Conservation (phyloP, 306 rosid genomes). For the Cucurbita argyrosperma region DNA sequence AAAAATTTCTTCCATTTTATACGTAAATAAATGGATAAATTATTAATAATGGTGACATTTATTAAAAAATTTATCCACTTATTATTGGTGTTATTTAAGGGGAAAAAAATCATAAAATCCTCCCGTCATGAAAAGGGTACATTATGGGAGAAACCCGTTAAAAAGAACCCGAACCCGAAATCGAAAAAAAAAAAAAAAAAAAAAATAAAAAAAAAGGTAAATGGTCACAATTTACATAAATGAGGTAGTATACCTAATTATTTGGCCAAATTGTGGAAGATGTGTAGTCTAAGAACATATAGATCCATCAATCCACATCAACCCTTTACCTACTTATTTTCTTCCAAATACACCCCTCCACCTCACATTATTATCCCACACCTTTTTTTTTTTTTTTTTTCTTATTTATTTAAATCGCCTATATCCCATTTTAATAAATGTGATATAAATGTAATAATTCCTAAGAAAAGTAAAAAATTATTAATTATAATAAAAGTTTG, state of each 20-base stretch:
- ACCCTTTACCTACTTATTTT: conserved; percentile 37
- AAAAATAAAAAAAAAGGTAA: neutral
- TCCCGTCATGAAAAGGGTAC: no score
- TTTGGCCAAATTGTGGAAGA: conserved; percentile 19
- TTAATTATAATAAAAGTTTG: neutral
- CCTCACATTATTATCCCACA: neutral
- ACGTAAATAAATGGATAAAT: no score
- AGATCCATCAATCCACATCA: conserved; percentile 54
- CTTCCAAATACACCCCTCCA: neutral
- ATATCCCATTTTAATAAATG: neutral
- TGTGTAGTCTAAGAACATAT: conserved; percentile 17
- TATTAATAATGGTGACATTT: no score
- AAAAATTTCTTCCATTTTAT: no score
- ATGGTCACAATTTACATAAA: conserved; percentile 11
- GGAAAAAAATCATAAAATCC: no score
- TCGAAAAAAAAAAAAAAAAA: neutral
- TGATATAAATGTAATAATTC: neutral
- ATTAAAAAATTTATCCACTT: no score
- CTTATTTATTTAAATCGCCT: neutral
- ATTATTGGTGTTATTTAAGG: no score
- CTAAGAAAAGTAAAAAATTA: neutral
- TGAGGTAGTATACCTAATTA: conserved; percentile 18
- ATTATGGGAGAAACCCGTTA: neutral
- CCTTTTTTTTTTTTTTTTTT: neutral
- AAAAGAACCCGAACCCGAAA: neutral